Evolutionary conservation across 1,284 basidiomycete genomes (phyloP), one percentile per base, ranked within the genome.

Genomic region (Ceratobasidium sp.): DNA sequence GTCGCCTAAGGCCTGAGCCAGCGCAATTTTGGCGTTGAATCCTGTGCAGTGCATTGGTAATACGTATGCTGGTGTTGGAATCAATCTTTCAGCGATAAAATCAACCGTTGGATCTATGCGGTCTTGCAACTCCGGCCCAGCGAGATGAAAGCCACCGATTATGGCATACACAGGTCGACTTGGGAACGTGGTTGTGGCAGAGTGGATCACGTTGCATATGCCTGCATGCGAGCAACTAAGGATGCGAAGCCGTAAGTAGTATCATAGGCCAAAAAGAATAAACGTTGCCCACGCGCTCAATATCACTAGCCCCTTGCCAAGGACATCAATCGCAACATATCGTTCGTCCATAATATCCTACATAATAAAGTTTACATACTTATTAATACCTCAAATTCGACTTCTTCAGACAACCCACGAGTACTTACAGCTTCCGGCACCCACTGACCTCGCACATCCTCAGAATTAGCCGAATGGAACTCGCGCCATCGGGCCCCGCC

Each of bases 31-130:
- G 32, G 86, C 86, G 38, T 85, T 84, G 77, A 94, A 91, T 0
- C 93, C 92, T 0, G 91, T 88, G 77, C 93, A 94, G 80, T 94
- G 93, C 87, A 95, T 91, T 0, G 93, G 93, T 0, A 94, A 83
- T 47, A 94, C 81, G 76, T 90, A 94, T 0, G 84, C 85, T 0
- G 91, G 91, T 0, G 86, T 80, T 4, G 91, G 92, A 13, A 83
- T 78, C 32, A 94, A 80, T 66, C 84, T 79, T 28, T 84, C 81
- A 0, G 88, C 84, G 41, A 94, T 81, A 80, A 92, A 94, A 35
- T 90, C 81, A 64, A 94, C 87, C 0, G 93, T 94, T 18, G 87
- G 87, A 0, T 83, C 83, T 58, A 94, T 89, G 47, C 91, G 88
- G 43, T 85, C 82, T 23, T 83, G 81, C 50, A 89, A 84, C 77